Conservation (phyloP, 257 asterid genomes). For the Cynanchum wilfordii region DNA sequence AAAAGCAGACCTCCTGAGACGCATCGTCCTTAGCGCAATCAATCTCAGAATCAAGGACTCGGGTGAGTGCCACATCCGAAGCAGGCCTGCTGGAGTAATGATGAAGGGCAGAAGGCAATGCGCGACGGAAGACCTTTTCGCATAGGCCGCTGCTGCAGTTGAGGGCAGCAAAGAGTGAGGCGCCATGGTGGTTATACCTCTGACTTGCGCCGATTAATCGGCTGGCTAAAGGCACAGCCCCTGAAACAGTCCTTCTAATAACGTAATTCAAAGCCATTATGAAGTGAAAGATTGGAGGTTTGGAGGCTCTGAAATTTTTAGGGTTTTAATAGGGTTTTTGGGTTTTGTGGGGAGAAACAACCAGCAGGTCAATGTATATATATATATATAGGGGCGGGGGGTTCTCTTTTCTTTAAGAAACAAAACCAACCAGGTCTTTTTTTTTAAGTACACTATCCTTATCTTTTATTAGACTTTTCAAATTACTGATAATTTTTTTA, state of each 20-base stretch:
- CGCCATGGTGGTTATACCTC: constrained; percentile 32
- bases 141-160: constrained; percentile 18
- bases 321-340: not conserved
- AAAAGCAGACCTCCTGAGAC: constrained; percentile 1
- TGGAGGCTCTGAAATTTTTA: not conserved
- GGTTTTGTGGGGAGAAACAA: not conserved
- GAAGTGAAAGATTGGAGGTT: not conserved
- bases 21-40: constrained; percentile 40
- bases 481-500: no score
- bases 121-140: constrained; percentile 22
- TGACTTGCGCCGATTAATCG: constrained; percentile 40
- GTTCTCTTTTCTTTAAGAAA: not conserved
- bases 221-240: constrained; percentile 43
- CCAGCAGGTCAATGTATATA: not conserved
- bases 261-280: constrained; percentile 44
- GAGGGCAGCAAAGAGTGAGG: constrained; percentile 40
- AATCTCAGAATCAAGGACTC: constrained; percentile 52
- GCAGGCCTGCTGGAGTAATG: constrained; percentile 36
- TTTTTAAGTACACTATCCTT: no score
- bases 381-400: not conserved
- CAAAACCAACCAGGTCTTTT: not conserved
- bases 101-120: constrained; percentile 39
- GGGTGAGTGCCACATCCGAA: constrained; percentile 51
- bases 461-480: no score
- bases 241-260: constrained; percentile 49